Percentiles rank a stretch among this genome's conserved stretches.
Conservation (phyloP, 2,329 filamentous ascomycete genomes). For the Whalleya microplaca region DNA sequence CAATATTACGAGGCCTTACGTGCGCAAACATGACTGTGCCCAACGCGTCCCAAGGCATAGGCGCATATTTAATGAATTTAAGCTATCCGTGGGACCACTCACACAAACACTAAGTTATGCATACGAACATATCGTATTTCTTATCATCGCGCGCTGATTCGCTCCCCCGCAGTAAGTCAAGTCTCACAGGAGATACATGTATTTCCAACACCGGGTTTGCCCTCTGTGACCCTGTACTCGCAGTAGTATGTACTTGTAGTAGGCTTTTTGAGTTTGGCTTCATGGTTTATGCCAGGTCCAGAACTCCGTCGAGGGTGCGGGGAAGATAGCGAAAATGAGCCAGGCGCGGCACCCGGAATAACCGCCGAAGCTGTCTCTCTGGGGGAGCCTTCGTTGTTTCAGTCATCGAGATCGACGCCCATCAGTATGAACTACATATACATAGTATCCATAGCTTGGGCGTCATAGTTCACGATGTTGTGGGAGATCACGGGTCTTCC, state of each 20-base stretch:
- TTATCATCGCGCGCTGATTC: conserved; percentile 25
- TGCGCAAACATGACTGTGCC: neutral
- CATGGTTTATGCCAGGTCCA: neutral
- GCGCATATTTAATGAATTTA: neutral
- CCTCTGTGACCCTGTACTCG: too few species aligned
- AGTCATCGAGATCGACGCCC: conserved; percentile 9
- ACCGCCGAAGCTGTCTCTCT: neutral
- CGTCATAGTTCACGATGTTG: conserved; percentile 16
- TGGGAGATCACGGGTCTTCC: conserved; percentile 7
- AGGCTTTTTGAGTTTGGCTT: neutral
- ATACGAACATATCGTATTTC: conserved; percentile 4
- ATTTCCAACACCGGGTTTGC: too few species aligned
- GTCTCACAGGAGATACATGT: too few species aligned
- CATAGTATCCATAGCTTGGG: conserved; percentile 2
- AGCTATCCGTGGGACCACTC: neutral
- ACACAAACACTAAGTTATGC: neutral
- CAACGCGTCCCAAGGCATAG: neutral
- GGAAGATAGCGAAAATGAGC: neutral
- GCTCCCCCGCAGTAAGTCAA: conserved; percentile 18
- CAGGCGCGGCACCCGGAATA: neutral
- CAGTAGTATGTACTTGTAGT: too few species aligned
- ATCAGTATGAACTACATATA: neutral
- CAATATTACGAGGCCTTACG: neutral
- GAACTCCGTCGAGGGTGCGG: neutral
- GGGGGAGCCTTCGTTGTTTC: neutral